Base-by-base conservation (phyloP, 176 grass and related monocot genomes). In the Triticum dicoccoides region DNA sequence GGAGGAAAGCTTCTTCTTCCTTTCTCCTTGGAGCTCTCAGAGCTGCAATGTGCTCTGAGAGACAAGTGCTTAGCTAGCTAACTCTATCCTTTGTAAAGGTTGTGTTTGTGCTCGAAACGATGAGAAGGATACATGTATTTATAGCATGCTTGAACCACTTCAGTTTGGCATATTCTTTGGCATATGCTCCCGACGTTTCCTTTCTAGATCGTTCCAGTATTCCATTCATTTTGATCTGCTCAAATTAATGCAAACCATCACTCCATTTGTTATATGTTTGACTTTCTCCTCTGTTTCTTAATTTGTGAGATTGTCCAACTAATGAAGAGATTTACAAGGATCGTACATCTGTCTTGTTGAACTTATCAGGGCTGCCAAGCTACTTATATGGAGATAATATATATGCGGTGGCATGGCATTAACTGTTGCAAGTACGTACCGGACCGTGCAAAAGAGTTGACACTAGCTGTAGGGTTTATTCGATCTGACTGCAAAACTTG, bases 351-450 rank as follows among this genome's bases (percentile, higher is more conserved):
- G 65, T 67, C 65, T 30, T 15, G 45, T 86, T 17, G 54, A 63
- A 37, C 77, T 86, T 86, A 86, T 80, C 85, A 73, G 52, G 76
- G 66, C 20, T 86, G 23, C 44, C 20, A 15, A 18, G 2, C 32
- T 35, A 45, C 18, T 49, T 65, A 73, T 75, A 81, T 51, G 39
- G 54, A 52, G 14, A 68, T 80, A 81, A 87, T 29, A 20, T 62
- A 73, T 80, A 12, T 17, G 45, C 45, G 1, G 45, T 49, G 45
- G 52, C 52, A 56, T 0, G 14, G 45, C 52, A 49, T 49, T 49
- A 49, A 71, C 37, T 71, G 5, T n/a, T 24, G 2, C 69, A 23
- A 35, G 37, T 2, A 4, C 17, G 6, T 71, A 37, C 35, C 25
- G 3, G 12, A 5, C 13, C 13, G 47, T 51, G 47, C 47, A 51